These are phyloP conservation scores for Scheffersomyces titani DNA, from an alignment of 1,139 yeast genomes.

Conservation along the genomic window DNA sequence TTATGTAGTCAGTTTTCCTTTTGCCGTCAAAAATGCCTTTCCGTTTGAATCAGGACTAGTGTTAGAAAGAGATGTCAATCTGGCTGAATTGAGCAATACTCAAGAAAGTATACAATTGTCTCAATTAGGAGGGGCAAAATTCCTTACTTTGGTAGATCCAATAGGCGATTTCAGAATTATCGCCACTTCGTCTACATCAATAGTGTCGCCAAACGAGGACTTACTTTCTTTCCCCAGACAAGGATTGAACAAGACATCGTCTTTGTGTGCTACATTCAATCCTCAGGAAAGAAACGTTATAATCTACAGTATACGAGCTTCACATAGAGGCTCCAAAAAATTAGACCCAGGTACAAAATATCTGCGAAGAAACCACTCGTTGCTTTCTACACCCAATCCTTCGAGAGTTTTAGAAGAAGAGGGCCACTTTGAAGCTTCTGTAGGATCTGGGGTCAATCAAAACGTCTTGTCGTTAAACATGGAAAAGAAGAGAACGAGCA, in stretches of 20 bases:
- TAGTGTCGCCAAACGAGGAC: constrained; percentile 60
- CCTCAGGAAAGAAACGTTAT: constrained; percentile 41
- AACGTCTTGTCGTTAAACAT: constrained; percentile 35
- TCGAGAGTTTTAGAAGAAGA: constrained; percentile 47
- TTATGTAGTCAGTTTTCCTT: constrained; percentile 65
- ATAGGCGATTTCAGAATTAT: constrained; percentile 66
- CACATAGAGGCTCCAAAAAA: constrained; percentile 24
- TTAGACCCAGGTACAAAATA: constrained; percentile 11
- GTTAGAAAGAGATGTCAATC: constrained; percentile 48
- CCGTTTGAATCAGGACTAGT: constrained; percentile 67
- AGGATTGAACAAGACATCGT: constrained; percentile 30
- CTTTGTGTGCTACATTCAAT: constrained; percentile 57
- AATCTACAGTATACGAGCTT: constrained; percentile 53
- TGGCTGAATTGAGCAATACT: constrained; percentile 8
- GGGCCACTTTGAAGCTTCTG: constrained; percentile 15
- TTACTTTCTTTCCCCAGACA: constrained; percentile 51
- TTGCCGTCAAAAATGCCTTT: constrained; percentile 54
- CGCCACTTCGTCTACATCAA: constrained; percentile 69
- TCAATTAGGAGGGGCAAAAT: constrained; percentile 38
- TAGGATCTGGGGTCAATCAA: constrained; percentile 6
- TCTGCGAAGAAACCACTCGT: constrained; percentile 27
- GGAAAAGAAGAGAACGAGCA: constrained; percentile 56
- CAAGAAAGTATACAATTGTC: constrained; percentile 19
- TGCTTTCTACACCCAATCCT: constrained; percentile 43
- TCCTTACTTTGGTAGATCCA: constrained; percentile 69